Conservation (phyloP, 2,329 filamentous ascomycete species). For the Metarhizium humberi region DNA sequence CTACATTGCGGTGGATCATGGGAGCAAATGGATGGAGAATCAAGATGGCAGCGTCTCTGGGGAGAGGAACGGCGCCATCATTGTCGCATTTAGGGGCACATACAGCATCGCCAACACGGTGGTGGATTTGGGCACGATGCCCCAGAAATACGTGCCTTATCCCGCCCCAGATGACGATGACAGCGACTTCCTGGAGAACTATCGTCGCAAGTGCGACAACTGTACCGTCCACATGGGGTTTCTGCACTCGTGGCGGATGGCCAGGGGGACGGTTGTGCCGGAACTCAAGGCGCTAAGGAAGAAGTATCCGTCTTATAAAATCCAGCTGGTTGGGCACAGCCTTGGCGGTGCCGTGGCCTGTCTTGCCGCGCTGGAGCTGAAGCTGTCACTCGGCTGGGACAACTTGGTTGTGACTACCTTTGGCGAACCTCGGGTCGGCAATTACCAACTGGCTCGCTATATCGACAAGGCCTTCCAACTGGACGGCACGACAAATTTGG, state of each 20-base stretch:
- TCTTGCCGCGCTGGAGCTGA: conserved; percentile 75
- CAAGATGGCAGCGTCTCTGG: conserved; percentile 8
- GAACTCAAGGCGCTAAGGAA: conserved; percentile 50
- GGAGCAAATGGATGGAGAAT: conserved; percentile 7
- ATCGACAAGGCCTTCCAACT: conserved; percentile 45
- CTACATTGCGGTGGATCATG: conserved; percentile 81
- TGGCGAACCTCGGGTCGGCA: conserved; percentile 69
- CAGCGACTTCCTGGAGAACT: conserved; percentile 21
- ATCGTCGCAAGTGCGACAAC: conserved; percentile 59
- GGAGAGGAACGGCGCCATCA: conserved; percentile 38
- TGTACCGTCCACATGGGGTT: conserved; percentile 94
- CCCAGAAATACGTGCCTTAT: conserved; percentile 87
- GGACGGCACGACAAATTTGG: conserved; percentile 18
- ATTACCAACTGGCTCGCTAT: conserved; percentile 44
- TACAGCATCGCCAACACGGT: conserved; percentile 91
- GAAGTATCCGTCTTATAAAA: conserved; percentile 58
- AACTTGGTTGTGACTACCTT: conserved; percentile 79
- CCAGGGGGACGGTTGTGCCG: conserved; percentile 59
- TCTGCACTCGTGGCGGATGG: conserved; percentile 71
- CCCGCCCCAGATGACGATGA: conserved; percentile 44
- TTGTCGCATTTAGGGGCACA: conserved; percentile 88
- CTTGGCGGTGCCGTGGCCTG: conserved; percentile 88
- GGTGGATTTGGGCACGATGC: conserved; percentile 78
- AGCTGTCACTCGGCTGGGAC: conserved; percentile 60
- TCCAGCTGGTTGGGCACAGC: conserved; percentile 82